A percentile compares a stretch with the other conserved stretches of the same genome.
Conservation (phyloP, 2,329 filamentous ascomycete species). For the Aspergillus sp. region DNA sequence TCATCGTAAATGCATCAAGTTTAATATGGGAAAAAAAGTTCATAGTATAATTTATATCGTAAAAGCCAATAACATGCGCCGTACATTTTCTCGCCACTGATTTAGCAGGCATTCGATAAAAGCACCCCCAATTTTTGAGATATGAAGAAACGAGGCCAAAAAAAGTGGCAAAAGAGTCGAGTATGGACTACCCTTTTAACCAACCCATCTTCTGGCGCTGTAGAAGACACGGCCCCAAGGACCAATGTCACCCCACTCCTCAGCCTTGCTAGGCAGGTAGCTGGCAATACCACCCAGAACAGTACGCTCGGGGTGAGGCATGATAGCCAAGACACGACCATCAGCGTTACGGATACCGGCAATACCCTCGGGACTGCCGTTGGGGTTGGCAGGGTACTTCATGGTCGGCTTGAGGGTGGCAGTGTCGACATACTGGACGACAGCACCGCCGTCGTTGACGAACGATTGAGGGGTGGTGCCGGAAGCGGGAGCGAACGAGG, state of each 20-base stretch:
- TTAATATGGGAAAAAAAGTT: background rate
- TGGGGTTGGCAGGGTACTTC: slow-evolving; percentile 85
- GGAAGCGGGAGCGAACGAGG: slow-evolving; percentile 63
- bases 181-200: slow-evolving; percentile 41
- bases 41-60: slow-evolving; percentile 7
- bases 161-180: background rate
- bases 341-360: slow-evolving; percentile 76
- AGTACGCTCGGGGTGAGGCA: slow-evolving; percentile 93
- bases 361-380: slow-evolving; percentile 79
- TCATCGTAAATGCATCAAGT: slow-evolving; percentile 3
- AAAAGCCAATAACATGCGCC: background rate
- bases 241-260: slow-evolving; percentile 76
- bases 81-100: background rate
- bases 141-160: background rate
- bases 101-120: background rate
- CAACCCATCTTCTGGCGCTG: slow-evolving; percentile 86
- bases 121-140: background rate
- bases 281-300: slow-evolving; percentile 77
- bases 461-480: slow-evolving; percentile 51
- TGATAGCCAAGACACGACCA: slow-evolving; percentile 81
- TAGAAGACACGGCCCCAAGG: slow-evolving; percentile 86
- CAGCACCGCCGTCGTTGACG: slow-evolving; percentile 67
- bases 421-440: slow-evolving; percentile 86
- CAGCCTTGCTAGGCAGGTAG: slow-evolving; percentile 66
- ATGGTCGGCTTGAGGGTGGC: slow-evolving; percentile 68